phyloP scores from a whole-genome alignment of 345 rosid species.

The Gossypium sturtianum region DNA sequence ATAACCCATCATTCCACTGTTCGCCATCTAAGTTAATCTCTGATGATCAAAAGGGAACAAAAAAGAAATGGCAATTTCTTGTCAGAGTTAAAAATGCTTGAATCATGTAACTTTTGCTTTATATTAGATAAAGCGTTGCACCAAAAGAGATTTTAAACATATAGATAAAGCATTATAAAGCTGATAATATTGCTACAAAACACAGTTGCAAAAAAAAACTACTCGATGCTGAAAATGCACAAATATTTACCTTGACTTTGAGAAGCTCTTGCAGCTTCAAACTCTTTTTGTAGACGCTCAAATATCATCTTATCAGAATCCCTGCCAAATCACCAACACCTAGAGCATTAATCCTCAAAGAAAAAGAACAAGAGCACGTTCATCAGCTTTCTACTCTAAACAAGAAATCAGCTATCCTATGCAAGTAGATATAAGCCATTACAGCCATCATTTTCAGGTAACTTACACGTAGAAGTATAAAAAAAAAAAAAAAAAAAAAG shows the following conservation, averaged over 20 bases:
- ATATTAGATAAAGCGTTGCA: neutral
- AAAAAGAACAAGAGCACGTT: neutral
- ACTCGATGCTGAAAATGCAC: neutral
- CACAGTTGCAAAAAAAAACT: neutral
- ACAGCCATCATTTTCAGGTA: neutral
- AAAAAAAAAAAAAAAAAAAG: neutral
- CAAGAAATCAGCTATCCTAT: neutral
- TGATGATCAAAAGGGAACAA: constrained; percentile 22
- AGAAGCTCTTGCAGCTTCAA: constrained; percentile 76
- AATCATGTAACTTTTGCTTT: neutral
- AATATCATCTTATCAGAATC: constrained; percentile 86
- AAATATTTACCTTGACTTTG: constrained; percentile 61
- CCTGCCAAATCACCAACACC: constrained; percentile 32
- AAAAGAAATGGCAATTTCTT: neutral
- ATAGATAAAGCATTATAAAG: neutral
- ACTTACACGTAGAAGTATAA: neutral
- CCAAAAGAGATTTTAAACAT: neutral
- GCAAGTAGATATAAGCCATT: neutral
- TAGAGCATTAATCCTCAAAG: neutral
- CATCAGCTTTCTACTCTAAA: neutral
- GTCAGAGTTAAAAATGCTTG: neutral
- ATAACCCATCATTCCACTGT: constrained; percentile 89
- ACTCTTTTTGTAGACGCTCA: constrained; percentile 83
- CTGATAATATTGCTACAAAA: neutral
- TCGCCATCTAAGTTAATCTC: constrained; percentile 76